A percentile compares a stretch with the other conserved stretches of the same genome.
Conservation (phyloP, 345 rosid species). For the Citrus hindsii region DNA sequence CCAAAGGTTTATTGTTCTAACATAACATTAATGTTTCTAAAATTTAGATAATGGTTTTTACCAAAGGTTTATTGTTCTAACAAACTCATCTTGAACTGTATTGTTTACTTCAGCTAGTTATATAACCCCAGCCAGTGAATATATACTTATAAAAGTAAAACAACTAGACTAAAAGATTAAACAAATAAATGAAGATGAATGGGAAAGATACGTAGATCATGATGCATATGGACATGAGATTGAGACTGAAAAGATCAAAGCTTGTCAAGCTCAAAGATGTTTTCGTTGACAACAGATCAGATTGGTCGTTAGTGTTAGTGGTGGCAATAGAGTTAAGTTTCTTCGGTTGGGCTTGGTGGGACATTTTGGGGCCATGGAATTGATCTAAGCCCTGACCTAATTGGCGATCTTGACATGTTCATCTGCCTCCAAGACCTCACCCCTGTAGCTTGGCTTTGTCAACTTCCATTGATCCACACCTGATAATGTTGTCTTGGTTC, state of each 20-base stretch:
- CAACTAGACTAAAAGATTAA: neutral
- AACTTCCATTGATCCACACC: constrained; percentile 21
- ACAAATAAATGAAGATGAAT: neutral
- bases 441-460: constrained; percentile 73
- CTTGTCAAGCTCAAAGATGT: constrained; percentile 53
- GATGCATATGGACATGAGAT: constrained; percentile 25
- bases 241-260: constrained; percentile 54
- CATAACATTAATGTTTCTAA: neutral
- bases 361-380: constrained; percentile 56
- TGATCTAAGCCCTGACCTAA: constrained; percentile 56
- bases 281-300: neutral
- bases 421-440: constrained; percentile 50
- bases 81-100: constrained; percentile 41
- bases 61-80: too few species aligned
- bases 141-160: neutral
- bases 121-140: neutral
- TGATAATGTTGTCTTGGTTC: neutral
- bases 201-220: neutral
- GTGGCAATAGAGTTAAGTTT: constrained; percentile 31
- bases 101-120: constrained; percentile 16
- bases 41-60: too few species aligned
- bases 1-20: too few species aligned
- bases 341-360: constrained; percentile 69
- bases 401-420: constrained; percentile 43
- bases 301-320: neutral